Percentiles rank a stretch among this genome's conserved stretches.
Conservation (phyloP, 2,329 filamentous ascomycete species). For the Venturia pyrina region DNA sequence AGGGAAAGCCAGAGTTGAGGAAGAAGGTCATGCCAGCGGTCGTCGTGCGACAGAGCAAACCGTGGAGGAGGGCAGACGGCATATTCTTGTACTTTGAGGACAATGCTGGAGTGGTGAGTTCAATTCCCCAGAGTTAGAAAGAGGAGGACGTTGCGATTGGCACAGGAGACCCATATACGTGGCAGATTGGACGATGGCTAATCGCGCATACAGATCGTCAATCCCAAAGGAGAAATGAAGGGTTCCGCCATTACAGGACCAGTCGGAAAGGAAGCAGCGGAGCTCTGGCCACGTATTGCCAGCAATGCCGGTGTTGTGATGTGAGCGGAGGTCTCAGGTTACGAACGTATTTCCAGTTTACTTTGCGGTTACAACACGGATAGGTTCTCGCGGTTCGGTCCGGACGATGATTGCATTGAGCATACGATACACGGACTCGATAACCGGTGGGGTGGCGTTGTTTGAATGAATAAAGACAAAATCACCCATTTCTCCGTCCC, state of each 20-base stretch:
- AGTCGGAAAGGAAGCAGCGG: conserved; percentile 98
- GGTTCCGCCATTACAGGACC: conserved; percentile 98
- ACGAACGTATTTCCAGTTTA: conserved; percentile 1
- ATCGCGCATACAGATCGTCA: conserved; percentile 68
- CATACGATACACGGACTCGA: neutral
- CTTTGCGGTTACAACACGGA: conserved; percentile 1
- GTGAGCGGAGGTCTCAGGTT: conserved; percentile 48
- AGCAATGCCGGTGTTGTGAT: conserved; percentile 99
- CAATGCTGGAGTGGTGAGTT: conserved; percentile 94
- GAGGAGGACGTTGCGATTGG: no score
- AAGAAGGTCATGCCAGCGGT: conserved; percentile 99
- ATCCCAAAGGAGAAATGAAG: conserved; percentile 99
- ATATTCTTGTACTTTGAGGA: conserved; percentile 99
- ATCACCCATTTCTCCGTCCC: neutral
- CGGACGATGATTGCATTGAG: neutral
- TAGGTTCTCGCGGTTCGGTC: neutral
- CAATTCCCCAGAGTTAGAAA: no score
- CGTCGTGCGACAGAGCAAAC: conserved; percentile 97
- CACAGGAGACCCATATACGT: no score
- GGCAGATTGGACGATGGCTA: conserved; percentile 10
- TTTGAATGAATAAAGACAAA: conserved; percentile 5
- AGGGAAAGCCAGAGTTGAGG: conserved; percentile 99
- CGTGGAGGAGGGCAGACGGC: conserved; percentile 97
- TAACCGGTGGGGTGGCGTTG: neutral
- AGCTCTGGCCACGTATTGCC: conserved; percentile 99